These are phyloP conservation scores for Auricularia auricula-judae DNA, from an alignment of 768 basidiomycete genomes.

Conservation along the genomic window DNA sequence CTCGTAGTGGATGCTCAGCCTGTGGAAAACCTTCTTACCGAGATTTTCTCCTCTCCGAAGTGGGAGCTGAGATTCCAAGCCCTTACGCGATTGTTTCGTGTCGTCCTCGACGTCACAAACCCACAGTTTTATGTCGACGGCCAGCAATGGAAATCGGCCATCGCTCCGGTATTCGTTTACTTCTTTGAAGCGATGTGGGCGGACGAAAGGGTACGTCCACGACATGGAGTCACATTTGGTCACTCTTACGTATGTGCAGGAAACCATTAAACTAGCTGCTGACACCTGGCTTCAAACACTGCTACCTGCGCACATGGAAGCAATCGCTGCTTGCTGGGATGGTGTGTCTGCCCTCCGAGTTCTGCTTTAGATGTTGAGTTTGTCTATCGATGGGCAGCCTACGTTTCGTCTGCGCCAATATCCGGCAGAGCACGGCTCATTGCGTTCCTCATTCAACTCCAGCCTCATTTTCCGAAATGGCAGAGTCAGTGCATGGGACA, in stretches of 20 bases:
- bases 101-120: constrained; percentile 55
- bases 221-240: neutral
- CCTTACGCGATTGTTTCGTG: constrained; percentile 46
- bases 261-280: constrained; percentile 52
- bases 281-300: constrained; percentile 50
- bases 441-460: constrained; percentile 55
- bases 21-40: constrained; percentile 39
- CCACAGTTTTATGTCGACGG: constrained; percentile 51
- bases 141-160: constrained; percentile 55
- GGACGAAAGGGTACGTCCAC: constrained; percentile 40
- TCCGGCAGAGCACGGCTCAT: constrained; percentile 46
- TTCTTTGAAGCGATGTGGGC: constrained; percentile 57
- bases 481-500: constrained; percentile 31
- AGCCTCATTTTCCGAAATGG: constrained; percentile 59
- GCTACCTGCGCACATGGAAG: constrained; percentile 52
- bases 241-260: constrained; percentile 28
- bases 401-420: constrained; percentile 42
- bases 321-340: constrained; percentile 58
- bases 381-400: constrained; percentile 16
- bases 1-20: constrained; percentile 55
- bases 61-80: constrained; percentile 49
- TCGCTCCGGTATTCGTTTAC: constrained; percentile 44
- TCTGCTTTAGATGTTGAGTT: neutral
- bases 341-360: constrained; percentile 11
- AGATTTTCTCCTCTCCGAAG: constrained; percentile 23